Evolutionary conservation across 768 basidiomycete genomes (phyloP).

Genomic region (Trametes punicea): DNA sequence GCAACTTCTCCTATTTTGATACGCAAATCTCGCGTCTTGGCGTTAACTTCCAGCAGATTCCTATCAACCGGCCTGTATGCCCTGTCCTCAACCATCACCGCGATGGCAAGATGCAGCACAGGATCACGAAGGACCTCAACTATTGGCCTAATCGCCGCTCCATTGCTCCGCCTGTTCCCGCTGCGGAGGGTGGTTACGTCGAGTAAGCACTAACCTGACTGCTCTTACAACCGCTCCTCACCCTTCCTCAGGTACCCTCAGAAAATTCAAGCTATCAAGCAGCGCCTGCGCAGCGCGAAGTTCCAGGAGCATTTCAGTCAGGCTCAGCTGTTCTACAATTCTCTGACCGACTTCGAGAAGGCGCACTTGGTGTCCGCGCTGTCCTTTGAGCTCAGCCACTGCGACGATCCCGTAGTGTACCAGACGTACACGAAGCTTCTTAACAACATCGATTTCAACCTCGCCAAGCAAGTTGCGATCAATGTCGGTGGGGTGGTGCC

Average conservation of each 20-base stretch:
- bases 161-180: slow-evolving; percentile 44
- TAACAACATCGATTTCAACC: slow-evolving; percentile 69
- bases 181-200: slow-evolving; percentile 51
- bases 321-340: slow-evolving; percentile 82
- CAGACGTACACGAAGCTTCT: slow-evolving; percentile 62
- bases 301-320: slow-evolving; percentile 81
- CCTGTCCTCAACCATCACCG: slow-evolving; percentile 70
- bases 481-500: slow-evolving; percentile 63
- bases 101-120: slow-evolving; percentile 55
- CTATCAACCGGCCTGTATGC: slow-evolving; percentile 79
- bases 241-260: slow-evolving; percentile 39
- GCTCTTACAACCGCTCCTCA: slow-evolving; percentile 15
- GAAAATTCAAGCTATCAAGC: slow-evolving; percentile 51
- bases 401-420: slow-evolving; percentile 72
- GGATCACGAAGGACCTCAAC: slow-evolving; percentile 62
- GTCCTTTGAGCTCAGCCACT: slow-evolving; percentile 82
- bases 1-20: slow-evolving; percentile 87
- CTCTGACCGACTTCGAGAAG: slow-evolving; percentile 64
- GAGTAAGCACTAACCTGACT: slow-evolving; percentile 42
- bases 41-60: slow-evolving; percentile 75
- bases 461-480: slow-evolving; percentile 65
- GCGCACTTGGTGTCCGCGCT: slow-evolving; percentile 67
- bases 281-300: slow-evolving; percentile 63
- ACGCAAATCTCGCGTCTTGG: slow-evolving; percentile 82
- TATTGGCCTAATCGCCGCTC: slow-evolving; percentile 81